These are phyloP conservation scores for Peziza echinospora DNA, from an alignment of 495 filamentous ascomycete genomes.

Conservation along the genomic window DNA sequence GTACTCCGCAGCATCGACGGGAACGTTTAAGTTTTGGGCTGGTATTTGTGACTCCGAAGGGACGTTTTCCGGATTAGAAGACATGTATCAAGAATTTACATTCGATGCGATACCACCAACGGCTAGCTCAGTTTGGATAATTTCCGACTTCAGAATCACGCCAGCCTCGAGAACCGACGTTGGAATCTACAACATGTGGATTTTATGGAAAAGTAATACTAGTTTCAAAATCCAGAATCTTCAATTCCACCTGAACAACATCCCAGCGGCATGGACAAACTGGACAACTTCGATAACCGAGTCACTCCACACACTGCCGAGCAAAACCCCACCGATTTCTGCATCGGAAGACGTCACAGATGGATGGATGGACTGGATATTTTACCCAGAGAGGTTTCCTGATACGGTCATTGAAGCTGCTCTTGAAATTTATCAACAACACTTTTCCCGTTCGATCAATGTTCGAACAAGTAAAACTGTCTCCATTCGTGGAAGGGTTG, in stretches of 20 bases:
- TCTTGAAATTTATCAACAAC: conserved; percentile 18
- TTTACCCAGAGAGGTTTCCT: conserved; percentile 60
- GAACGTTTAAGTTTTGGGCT: conserved; percentile 91
- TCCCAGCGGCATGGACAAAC: conserved; percentile 39
- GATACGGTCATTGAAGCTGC: conserved; percentile 54
- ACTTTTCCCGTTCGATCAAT: conserved; percentile 7
- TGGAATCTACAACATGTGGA: conserved; percentile 47
- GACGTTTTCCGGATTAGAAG: conserved; percentile 28
- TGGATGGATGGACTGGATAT: conserved; percentile 51
- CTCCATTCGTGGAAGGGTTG: conserved; percentile 12
- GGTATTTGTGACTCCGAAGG: conserved; percentile 31
- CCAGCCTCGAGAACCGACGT: conserved; percentile 19
- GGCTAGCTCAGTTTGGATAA: conserved; percentile 63
- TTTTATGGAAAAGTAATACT: conserved; percentile 68
- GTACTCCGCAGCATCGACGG: conserved; percentile 66
- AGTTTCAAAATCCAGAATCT: conserved; percentile 50
- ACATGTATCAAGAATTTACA: conserved; percentile 37
- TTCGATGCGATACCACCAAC: conserved; percentile 47
- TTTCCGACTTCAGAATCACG: conserved; percentile 61
- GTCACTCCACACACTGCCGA: conserved; percentile 33
- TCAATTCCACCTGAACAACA: conserved; percentile 30
- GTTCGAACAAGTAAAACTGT: conserved; percentile 6
- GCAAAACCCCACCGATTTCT: conserved; percentile 36
- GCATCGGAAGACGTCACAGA: conserved; percentile 35
- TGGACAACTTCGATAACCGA: conserved; percentile 58